Conservation (phyloP, 257 asterid species). For the Scutellaria minor region DNA sequence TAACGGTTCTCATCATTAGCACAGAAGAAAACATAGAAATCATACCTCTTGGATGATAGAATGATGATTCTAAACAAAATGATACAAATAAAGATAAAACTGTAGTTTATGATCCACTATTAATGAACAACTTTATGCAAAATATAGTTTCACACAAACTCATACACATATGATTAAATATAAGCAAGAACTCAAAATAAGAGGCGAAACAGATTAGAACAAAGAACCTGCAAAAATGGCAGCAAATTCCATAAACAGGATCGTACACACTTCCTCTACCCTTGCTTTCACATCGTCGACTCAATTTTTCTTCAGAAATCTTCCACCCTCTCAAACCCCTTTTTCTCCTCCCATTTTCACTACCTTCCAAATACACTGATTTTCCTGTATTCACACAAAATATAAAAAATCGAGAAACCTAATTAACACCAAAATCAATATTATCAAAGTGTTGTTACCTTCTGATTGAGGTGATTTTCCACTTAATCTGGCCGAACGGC, state of each 20-base stretch:
- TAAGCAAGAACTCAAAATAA: background rate
- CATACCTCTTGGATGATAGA: background rate
- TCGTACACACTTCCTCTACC: slow-evolving; percentile 76
- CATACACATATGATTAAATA: background rate
- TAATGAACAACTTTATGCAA: background rate
- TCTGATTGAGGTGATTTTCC: slow-evolving; percentile 41
- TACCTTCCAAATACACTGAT: slow-evolving; percentile 38
- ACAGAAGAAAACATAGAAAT: background rate
- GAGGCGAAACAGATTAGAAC: background rate
- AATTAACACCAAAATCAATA: background rate
- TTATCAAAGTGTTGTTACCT: slow-evolving; percentile 36
- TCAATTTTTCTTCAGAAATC: slow-evolving; percentile 56
- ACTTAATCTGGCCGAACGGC: slow-evolving; percentile 67
- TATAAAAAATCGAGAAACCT: background rate
- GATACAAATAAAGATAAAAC: background rate
- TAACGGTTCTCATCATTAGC: background rate
- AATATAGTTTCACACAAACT: background rate
- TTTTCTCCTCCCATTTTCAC: slow-evolving; percentile 44
- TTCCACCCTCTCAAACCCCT: slow-evolving; percentile 29
- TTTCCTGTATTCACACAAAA: slow-evolving; percentile 34
- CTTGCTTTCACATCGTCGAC: slow-evolving; percentile 60
- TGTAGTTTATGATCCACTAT: no score
- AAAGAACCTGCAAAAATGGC: slow-evolving; percentile 89
- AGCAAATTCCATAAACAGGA: slow-evolving; percentile 74
- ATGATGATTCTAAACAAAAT: background rate